Base-by-base conservation (phyloP, 228 moss, liverwort and hornwort species). In the Sphagnum fallax region DNA sequence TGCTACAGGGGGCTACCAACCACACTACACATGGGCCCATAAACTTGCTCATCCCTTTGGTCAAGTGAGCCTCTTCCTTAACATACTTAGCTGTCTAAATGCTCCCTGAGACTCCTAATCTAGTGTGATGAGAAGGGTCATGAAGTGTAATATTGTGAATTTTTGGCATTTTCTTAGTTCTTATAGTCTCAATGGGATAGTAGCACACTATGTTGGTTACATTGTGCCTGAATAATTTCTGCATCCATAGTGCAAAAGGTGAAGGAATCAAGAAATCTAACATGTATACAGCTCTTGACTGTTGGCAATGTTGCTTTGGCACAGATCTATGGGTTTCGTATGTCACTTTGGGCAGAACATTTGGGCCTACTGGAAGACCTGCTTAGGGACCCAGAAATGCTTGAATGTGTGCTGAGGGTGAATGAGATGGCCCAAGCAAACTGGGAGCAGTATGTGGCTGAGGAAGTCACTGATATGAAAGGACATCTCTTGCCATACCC, bases 1-100 rank as follows among this genome's bases (percentile, higher is more conserved):
- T 57, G 93, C 97, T 6, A 88, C 91, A 86, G 97, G 97, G 52
- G 93, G 83, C 0, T 97, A 82, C 71, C 97, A 97, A 72, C 97
- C 97, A 3, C 77, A 87, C 18, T 81, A 91, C 71, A 85, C 88
- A 14, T 93, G 93, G 91, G 73, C 80, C 48, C 71, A 77, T 60
- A 73, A 74, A 48, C 50, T 53, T 6, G 71, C 53, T 47, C 90
- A 85, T 67, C 93, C 97, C 13, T 84, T 80, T 9, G 93, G 93
- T 70, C 90, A 97, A 93, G 97, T 96, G 61, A 67, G 68, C 63
- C 8, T n/a, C 6, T 32, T 32, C 32, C 32, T 32, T 3, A 32
- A 32, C 32, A 32, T 32, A 32, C 32, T 32, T 32, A 32, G 32
- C 13, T 16, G 16, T 62, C 62, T 47, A 62, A 16, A 62, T 62